Conservation (phyloP, 108 stramenopile genomes). For the Ochromonas danica region DNA sequence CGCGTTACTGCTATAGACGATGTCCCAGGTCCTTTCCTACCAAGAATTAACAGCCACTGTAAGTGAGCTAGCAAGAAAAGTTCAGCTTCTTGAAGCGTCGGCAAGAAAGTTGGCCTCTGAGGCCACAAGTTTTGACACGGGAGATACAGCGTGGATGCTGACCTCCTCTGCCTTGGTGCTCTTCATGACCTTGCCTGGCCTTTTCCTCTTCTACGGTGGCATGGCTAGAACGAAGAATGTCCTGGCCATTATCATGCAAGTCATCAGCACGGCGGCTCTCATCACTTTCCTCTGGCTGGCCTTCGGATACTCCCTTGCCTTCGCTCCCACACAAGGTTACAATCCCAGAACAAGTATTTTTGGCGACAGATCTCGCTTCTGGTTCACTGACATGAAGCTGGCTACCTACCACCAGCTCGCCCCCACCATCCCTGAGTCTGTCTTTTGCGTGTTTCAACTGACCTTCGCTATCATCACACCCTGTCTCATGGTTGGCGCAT, state of each 20-base stretch:
- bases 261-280: background rate
- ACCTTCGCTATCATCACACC: slow-evolving; percentile 4
- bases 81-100: no score
- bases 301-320: slow-evolving; percentile 22
- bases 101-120: no score
- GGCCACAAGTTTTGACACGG: slow-evolving; percentile 1
- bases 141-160: slow-evolving; percentile 25
- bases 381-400: background rate
- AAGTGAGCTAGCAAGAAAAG: no score
- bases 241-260: background rate
- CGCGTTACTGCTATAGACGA: no score
- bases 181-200: slow-evolving; percentile 24
- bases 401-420: background rate
- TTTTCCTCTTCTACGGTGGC: slow-evolving; percentile 25
- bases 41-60: no score
- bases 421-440: background rate
- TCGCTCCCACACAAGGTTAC: background rate
- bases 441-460: background rate
- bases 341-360: no score
- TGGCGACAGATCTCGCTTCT: background rate
- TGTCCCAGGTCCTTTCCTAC: no score
- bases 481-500: slow-evolving; percentile 1
- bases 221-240: slow-evolving; percentile 22
- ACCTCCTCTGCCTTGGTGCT: slow-evolving; percentile 17
- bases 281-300: slow-evolving; percentile 10